Evolutionary conservation across 2,329 filamentous ascomycete genomes (phyloP).

Genomic region (Huntiella omanensis): DNA sequence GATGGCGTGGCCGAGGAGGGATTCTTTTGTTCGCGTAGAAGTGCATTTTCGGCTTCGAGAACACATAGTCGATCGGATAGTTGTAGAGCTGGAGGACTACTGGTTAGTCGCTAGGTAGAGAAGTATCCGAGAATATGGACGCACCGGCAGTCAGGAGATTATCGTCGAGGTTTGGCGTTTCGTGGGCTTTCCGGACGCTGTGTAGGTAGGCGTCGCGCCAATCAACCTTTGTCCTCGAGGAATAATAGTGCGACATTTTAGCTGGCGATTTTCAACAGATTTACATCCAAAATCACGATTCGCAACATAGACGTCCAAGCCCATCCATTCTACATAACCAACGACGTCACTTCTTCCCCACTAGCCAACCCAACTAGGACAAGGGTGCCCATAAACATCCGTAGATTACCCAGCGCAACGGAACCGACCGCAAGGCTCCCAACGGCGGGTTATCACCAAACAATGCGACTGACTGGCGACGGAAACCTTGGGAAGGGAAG

Average conservation of each 20-base stretch:
- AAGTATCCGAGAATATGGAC: constrained; percentile 14
- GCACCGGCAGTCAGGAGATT: constrained; percentile 65
- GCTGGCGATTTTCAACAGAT: no score
- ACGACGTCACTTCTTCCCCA: not conserved
- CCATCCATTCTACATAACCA: not conserved
- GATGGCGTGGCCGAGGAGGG: constrained; percentile 11
- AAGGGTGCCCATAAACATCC: not conserved
- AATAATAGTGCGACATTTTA: constrained; percentile 8
- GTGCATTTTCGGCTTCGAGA: constrained; percentile 38
- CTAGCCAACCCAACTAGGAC: no score
- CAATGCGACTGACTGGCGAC: no score
- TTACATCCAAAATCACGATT: no score
- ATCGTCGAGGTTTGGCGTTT: constrained; percentile 40
- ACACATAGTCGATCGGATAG: constrained; percentile 48
- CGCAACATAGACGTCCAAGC: no score
- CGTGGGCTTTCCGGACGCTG: constrained; percentile 53
- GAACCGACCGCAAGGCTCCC: not conserved
- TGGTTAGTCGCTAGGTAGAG: not conserved
- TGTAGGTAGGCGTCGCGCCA: constrained; percentile 71
- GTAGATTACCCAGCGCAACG: not conserved
- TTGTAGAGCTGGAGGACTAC: constrained; percentile 32
- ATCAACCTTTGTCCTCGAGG: constrained; percentile 18
- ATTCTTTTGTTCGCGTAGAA: constrained; percentile 15
- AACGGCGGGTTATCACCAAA: not conserved
- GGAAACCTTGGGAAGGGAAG: no score